These are phyloP conservation scores for Neocucurbitaria cava DNA, from an alignment of 2,329 filamentous ascomycete genomes.

Conservation along the genomic window DNA sequence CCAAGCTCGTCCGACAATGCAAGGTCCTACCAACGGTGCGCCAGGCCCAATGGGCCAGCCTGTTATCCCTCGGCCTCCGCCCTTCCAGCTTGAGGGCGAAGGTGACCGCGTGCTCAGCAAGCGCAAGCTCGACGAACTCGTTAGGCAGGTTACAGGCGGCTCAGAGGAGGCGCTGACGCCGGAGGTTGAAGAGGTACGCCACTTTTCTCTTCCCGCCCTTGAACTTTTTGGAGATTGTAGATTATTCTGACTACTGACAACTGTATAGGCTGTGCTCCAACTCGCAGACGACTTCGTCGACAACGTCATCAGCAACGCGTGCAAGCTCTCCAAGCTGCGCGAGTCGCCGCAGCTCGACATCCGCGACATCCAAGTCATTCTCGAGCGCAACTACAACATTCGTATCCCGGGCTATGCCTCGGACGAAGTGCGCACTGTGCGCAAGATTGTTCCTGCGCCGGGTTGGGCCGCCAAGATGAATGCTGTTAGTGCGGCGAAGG, in stretches of 20 bases:
- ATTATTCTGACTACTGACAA: neutral
- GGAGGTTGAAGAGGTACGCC: conserved; percentile 89
- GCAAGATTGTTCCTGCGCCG: conserved; percentile 86
- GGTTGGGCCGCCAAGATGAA: conserved; percentile 98
- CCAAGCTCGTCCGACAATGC: conserved; percentile 79
- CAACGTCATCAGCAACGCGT: conserved; percentile 84
- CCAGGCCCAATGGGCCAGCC: conserved; percentile 89
- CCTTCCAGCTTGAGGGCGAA: conserved; percentile 87
- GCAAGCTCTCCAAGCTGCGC: conserved; percentile 90
- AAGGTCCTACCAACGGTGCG: conserved; percentile 75
- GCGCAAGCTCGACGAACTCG: conserved; percentile 95
- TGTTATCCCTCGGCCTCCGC: conserved; percentile 79
- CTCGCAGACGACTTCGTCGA: conserved; percentile 96
- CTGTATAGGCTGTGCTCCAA: conserved; percentile 76
- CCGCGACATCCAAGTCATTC: conserved; percentile 64
- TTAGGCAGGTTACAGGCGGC: conserved; percentile 89
- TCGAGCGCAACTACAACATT: conserved; percentile 72
- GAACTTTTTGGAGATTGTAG: neutral
- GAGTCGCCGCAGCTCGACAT: conserved; percentile 89
- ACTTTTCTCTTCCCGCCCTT: too few species aligned
- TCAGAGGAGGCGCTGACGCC: conserved; percentile 82
- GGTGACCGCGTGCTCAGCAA: conserved; percentile 94
- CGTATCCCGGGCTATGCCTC: conserved; percentile 92
- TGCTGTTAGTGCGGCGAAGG: conserved; percentile 93
- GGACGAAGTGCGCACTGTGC: conserved; percentile 91